A percentile compares a stretch with the other conserved stretches of the same genome.
Conservation (phyloP, 2,329 filamentous ascomycete species). For the Pseudogymnoascus sp. region DNA sequence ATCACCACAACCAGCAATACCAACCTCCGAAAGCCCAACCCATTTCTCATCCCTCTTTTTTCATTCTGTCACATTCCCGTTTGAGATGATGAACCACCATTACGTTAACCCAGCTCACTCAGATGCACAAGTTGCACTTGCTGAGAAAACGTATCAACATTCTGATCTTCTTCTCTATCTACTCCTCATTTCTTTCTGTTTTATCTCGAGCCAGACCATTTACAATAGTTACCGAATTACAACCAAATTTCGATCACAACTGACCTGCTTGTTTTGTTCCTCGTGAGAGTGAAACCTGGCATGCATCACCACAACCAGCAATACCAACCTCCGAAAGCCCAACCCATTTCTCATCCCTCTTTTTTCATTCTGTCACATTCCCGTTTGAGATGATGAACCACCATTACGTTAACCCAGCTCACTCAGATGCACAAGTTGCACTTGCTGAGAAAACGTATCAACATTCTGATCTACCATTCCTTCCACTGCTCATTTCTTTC, state of each 20-base stretch:
- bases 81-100: constrained; percentile 11
- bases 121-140: constrained; percentile 10
- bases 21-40: neutral
- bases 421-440: constrained; percentile 11
- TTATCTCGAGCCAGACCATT: neutral
- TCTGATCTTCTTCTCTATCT: neutral
- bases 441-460: constrained; percentile 11
- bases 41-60: neutral
- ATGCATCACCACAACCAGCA: neutral
- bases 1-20: neutral
- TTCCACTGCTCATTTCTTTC: neutral
- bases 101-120: constrained; percentile 12
- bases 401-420: constrained; percentile 11
- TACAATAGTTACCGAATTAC: neutral
- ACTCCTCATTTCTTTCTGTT: neutral
- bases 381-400: constrained; percentile 8
- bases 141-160: constrained; percentile 10
- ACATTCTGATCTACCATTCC: neutral
- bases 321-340: neutral
- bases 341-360: neutral
- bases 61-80: neutral
- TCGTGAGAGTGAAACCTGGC: neutral
- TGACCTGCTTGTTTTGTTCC: neutral
- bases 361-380: neutral
- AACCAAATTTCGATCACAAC: neutral